A percentile compares a stretch with the other conserved stretches of the same genome.
phyloP scores from a whole-genome alignment of 2,329 filamentous ascomycete genomes.

The Arthrinium puccinioides region DNA sequence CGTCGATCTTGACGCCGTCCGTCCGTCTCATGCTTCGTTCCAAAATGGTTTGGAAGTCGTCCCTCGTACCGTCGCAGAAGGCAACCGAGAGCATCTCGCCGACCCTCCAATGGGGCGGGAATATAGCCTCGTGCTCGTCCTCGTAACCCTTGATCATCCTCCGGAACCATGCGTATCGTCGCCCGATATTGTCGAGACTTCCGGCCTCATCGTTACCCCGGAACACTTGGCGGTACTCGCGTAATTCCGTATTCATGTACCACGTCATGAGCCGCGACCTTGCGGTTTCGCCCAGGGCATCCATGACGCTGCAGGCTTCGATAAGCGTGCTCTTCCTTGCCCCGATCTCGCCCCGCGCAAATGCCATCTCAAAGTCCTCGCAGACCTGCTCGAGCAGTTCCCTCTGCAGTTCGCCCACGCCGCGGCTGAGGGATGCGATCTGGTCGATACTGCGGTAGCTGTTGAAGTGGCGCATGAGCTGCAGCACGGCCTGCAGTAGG shows the following conservation, averaged over 20 bases:
- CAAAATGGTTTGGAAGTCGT: constrained; percentile 91
- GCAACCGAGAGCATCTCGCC: constrained; percentile 83
- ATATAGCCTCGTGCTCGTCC: constrained; percentile 82
- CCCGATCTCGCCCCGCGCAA: constrained; percentile 78
- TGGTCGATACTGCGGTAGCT: constrained; percentile 97
- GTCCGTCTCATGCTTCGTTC: constrained; percentile 76
- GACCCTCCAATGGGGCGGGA: constrained; percentile 82
- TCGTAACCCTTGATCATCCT: constrained; percentile 94
- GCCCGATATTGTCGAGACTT: constrained; percentile 90
- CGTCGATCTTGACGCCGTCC: constrained; percentile 76
- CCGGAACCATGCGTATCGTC: constrained; percentile 93
- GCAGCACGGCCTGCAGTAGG: constrained; percentile 86
- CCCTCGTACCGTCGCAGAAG: constrained; percentile 91
- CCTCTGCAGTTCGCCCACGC: constrained; percentile 87
- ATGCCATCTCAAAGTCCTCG: constrained; percentile 94
- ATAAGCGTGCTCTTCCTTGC: constrained; percentile 63
- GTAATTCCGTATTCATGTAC: constrained; percentile 96
- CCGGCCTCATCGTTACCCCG: constrained; percentile 94
- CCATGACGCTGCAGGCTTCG: constrained; percentile 90
- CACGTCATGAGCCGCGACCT: constrained; percentile 78
- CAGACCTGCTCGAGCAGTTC: constrained; percentile 96
- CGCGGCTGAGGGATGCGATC: constrained; percentile 86
- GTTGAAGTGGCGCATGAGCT: constrained; percentile 98
- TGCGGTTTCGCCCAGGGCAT: constrained; percentile 85
- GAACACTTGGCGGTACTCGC: constrained; percentile 94